Base-by-base conservation (phyloP, 257 asterid species). In the Coffea eugenioides region DNA sequence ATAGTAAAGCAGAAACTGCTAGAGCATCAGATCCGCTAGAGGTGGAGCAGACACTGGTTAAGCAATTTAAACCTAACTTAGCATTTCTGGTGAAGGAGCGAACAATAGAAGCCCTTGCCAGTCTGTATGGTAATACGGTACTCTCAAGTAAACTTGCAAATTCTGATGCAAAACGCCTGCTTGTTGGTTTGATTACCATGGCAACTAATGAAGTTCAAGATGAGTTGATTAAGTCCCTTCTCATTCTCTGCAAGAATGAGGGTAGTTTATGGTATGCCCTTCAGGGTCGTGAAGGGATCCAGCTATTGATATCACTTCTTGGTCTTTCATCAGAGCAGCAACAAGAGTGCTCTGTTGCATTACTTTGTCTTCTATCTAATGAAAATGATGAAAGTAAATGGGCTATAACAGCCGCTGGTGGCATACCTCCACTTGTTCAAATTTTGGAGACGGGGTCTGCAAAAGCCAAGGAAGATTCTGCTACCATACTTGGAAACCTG, bases 391-490 rank as follows among this genome's bases (percentile, higher is more conserved):
- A 96, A 79, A 96, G 99, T 85, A 96, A 94, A 90, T 96, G 98
- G 99, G 99, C 99, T 76, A 96, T 96, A 78, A 94, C 99, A 23
- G 99, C 99, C 66, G 99, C 99, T 79, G 99, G 99, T 79, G 99
- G 99, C 76, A 94, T 96, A 71, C 99, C 99, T 34, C 99, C 99
- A 31, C 98, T 96, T 82, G 99, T 96, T 76, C 99, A 96, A 83
- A 96, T 96, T 80, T 86, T 96, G 34, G 99, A 96, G 85, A 96
- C 98, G 2, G 99, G 99, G 41, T 92, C 98, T 80, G 95, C 92
- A 41, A 96, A 88, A 89, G 99, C 99, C 46, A 96, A 96, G 87
- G 99, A 96, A 88, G 99, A 96, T 83, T 88, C 99, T 68, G 99
- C 98, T 79, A 94, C 97, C 25, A 92, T 96, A 78, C 97, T 96